Evolutionary conservation across 306 rosid genomes (phyloP), one percentile per base, ranked within the genome.

Genomic region (Begonia loranthoides): DNA sequence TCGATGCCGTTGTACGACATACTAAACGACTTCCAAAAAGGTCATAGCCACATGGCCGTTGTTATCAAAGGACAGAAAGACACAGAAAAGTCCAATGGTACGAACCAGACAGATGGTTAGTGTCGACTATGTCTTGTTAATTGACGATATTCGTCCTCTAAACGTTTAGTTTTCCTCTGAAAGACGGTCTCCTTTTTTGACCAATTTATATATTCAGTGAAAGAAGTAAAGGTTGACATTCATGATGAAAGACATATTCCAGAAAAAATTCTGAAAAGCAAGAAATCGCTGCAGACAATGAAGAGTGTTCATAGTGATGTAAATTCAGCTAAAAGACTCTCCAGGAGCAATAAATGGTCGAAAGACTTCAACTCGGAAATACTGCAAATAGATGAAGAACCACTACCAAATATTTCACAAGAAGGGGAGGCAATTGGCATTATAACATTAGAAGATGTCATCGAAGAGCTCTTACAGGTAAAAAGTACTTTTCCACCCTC

Each of bases 31-130:
- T 84, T 81, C 69, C 94, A 84, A 51, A 78, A 80, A 74, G 94
- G 94, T 17, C 89, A 80, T 51, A 84, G 94, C 62, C 90, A 84
- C 70, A 84, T 84, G 94, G 94, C 94, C 36, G 79, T 71, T 59
- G 84, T 84, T 58, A 57, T 81, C 41, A 68, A 70, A 66, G 62
- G 36, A 19, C 52, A 73, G 62, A 56, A 62, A 54, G 64, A 55
- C 70, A 50, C n/a, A 11, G 80, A 64, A 38, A 72, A 67, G 15
- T 39, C 77, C 63, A 52, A 70, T 24, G 44, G 53, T 17, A 22
- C 24, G 45, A 66, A 54, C 33, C 60, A 45, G 24, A 48, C 41
- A 39, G 56, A 57, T 19, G 69, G 90, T 84, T 71, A 74, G 78
- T 73, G 56, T 62, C 13, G 40, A 60, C 39, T 45, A 41, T 24